Conservation (phyloP, 805 yeast genomes). For the Diddensiella caesifluorescens region DNA sequence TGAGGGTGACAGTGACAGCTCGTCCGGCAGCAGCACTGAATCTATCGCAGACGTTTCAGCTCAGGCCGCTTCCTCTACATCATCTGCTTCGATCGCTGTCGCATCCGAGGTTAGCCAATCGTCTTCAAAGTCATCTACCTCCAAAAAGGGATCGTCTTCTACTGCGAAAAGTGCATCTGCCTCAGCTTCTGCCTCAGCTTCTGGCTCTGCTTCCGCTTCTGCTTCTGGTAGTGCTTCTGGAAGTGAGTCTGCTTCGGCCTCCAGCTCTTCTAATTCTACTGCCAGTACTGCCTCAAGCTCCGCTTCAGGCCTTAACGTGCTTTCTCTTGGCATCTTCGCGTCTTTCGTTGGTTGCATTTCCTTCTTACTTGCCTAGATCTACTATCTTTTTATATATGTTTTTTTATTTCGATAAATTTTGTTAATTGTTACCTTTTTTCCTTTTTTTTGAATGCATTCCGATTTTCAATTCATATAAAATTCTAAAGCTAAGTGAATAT, state of each 20-base stretch:
- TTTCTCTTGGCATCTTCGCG: not conserved
- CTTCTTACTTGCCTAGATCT: not conserved
- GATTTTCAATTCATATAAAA: not conserved
- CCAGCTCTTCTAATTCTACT: too few species aligned
- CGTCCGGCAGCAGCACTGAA: constrained; percentile 17
- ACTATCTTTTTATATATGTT: not conserved
- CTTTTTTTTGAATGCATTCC: not conserved
- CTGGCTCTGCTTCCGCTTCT: constrained; percentile 12
- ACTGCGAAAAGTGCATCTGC: constrained; percentile 9
- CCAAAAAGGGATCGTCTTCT: constrained; percentile 5
- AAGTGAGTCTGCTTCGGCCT: constrained; percentile 7
- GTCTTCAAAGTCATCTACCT: not conserved
- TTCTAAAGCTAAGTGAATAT: constrained; percentile 6
- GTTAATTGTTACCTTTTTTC: not conserved
- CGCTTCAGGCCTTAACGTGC: not conserved
- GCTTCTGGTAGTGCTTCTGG: constrained; percentile 10
- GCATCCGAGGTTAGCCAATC: constrained; percentile 9
- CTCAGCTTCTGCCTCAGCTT: constrained; percentile 9
- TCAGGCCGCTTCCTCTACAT: constrained; percentile 13
- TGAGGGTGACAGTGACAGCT: constrained; percentile 19
- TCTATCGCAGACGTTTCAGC: constrained; percentile 20
- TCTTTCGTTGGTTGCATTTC: not conserved
- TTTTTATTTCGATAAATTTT: not conserved
- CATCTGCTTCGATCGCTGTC: constrained; percentile 13
- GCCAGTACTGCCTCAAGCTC: not conserved